Evolutionary conservation across 106 monocot genomes (phyloP).

Genomic region (Allium cepa): DNA sequence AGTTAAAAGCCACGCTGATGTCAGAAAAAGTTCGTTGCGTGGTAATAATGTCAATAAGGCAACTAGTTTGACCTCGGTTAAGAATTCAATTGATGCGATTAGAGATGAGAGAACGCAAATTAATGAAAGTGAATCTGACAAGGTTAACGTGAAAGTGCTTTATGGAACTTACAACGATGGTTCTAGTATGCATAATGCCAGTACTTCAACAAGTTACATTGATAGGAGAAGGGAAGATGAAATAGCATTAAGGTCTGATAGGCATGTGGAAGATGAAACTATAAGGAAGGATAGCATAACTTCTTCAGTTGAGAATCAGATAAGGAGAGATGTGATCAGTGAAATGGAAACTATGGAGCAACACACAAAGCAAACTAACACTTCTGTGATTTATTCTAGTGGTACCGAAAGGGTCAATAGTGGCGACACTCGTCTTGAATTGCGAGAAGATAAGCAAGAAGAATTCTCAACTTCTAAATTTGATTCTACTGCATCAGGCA

Average conservation of each 20-base stretch:
- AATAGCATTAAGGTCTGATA: not conserved
- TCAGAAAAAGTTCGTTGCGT: slow-evolving; percentile 3
- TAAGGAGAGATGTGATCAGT: slow-evolving; percentile 6
- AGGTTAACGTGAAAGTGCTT: not conserved
- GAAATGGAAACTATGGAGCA: not conserved
- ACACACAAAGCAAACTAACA: slow-evolving; percentile 1
- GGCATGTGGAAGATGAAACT: slow-evolving; percentile 4
- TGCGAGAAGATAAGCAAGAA: slow-evolving; percentile 5
- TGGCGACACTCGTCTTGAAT: not conserved
- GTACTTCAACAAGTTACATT: not conserved
- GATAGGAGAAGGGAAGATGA: slow-evolving; percentile 4
- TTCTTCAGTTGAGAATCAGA: slow-evolving; percentile 11
- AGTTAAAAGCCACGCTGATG: slow-evolving; percentile 3
- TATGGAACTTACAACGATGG: not conserved
- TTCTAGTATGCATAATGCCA: slow-evolving; percentile 5
- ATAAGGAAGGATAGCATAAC: not conserved
- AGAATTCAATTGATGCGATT: slow-evolving; percentile 1
- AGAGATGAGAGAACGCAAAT: slow-evolving; percentile 7
- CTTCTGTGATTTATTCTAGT: slow-evolving; percentile 4
- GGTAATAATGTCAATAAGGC: not conserved
- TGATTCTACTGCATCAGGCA: not conserved
- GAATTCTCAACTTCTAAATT: slow-evolving; percentile 1
- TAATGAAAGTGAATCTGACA: not conserved
- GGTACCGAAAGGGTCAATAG: not conserved
- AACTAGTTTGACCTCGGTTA: not conserved